Conservation (phyloP, 768 basidiomycete genomes). For the Psilocybe cyanescens region DNA sequence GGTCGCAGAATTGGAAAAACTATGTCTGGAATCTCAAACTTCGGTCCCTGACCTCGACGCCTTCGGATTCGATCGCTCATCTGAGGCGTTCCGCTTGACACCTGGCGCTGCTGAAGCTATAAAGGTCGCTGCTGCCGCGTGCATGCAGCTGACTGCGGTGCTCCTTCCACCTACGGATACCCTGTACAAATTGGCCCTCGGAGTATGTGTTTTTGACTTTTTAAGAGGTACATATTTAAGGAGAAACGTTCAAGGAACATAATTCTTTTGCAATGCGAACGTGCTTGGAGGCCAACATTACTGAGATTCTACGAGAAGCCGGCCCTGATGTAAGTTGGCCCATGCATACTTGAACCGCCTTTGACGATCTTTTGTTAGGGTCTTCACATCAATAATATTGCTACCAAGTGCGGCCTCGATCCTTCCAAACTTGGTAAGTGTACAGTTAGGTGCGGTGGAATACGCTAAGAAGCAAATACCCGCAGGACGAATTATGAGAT, state of each 20-base stretch:
- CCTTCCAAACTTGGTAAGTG: conserved; percentile 36
- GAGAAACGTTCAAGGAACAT: conserved; percentile 20
- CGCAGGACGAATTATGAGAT: conserved; percentile 39
- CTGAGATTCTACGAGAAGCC: conserved; percentile 44
- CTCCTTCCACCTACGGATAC: conserved; percentile 29
- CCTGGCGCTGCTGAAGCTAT: conserved; percentile 30
- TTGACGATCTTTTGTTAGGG: conserved; percentile 22
- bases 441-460: not conserved
- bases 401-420: conserved; percentile 30
- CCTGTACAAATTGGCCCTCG: conserved; percentile 26
- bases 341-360: not conserved
- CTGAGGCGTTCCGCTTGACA: conserved; percentile 30
- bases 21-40: conserved; percentile 12
- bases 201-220: conserved; percentile 22
- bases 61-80: conserved; percentile 1
- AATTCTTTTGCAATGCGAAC: conserved; percentile 33
- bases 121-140: conserved; percentile 33
- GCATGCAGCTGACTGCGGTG: conserved; percentile 32
- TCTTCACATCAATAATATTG: conserved; percentile 38
- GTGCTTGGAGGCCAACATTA: conserved; percentile 37
- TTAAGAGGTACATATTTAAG: no score
- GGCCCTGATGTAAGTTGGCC: conserved; percentile 31
- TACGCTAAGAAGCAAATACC: not conserved
- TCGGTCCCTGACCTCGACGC: not conserved
- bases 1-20: conserved; percentile 23